phyloP scores from a whole-genome alignment of 2,329 filamentous ascomycete species.

The Monosporascus sp. region DNA sequence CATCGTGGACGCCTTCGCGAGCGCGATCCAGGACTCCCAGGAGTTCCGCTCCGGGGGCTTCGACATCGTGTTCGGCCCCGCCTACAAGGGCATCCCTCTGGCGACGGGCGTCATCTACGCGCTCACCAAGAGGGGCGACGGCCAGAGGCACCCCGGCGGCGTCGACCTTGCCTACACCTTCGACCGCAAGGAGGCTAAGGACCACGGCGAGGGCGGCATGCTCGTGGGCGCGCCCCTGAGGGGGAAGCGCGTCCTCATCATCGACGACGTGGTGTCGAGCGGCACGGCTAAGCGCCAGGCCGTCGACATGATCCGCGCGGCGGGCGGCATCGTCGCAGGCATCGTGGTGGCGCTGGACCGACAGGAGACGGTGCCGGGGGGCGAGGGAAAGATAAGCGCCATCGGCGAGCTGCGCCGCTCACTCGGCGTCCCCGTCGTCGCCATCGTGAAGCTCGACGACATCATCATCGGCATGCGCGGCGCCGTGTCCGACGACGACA shows the following conservation, averaged over 20 bases:
- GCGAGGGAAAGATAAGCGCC: constrained; percentile 68
- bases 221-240: constrained; percentile 85
- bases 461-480: constrained; percentile 66
- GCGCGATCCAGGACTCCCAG: constrained; percentile 43
- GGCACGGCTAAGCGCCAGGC: constrained; percentile 93
- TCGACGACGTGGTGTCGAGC: constrained; percentile 95
- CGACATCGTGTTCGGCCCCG: constrained; percentile 88
- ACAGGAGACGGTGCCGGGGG: constrained; percentile 70
- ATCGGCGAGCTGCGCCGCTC: constrained; percentile 82
- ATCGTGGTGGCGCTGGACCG: constrained; percentile 87
- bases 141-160: constrained; percentile 56
- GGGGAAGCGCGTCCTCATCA: constrained; percentile 80
- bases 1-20: constrained; percentile 77
- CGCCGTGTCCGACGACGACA: constrained; percentile 57
- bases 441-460: constrained; percentile 81
- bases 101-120: constrained; percentile 72
- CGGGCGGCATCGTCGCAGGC: constrained; percentile 80
- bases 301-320: constrained; percentile 78
- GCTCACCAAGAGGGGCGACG: constrained; percentile 63
- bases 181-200: constrained; percentile 94
- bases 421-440: constrained; percentile 75
- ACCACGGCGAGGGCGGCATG: constrained; percentile 88
- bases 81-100: constrained; percentile 97
- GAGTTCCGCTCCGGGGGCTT: constrained; percentile 45
- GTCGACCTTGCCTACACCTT: constrained; percentile 66